Percentiles rank a stretch among this genome's conserved stretches.
phyloP scores from a whole-genome alignment of 305 asterid genomes.

The Lippia alba region DNA sequence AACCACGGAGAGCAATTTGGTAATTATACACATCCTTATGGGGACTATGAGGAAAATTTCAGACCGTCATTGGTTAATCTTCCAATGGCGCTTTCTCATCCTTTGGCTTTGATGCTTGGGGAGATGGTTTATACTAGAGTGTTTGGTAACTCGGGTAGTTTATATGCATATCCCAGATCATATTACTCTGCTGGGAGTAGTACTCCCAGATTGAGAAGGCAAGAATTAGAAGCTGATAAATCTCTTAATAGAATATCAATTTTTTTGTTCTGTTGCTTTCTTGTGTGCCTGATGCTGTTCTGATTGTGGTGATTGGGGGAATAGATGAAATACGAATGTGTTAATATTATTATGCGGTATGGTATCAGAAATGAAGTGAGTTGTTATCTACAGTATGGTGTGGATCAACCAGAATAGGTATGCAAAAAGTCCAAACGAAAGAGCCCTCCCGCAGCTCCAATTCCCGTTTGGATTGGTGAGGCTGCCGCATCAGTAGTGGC shows the following conservation, averaged over 20 bases:
- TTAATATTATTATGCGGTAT: neutral
- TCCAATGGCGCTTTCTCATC: slow-evolving; percentile 25
- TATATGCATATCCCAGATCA: slow-evolving; percentile 50
- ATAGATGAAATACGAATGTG: neutral
- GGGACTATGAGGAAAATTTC: slow-evolving; percentile 11
- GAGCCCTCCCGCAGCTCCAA: too few relatives aligned
- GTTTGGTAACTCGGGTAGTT: slow-evolving; percentile 52
- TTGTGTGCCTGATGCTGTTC: slow-evolving; percentile 57
- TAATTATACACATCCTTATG: neutral
- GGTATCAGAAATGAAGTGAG: neutral
- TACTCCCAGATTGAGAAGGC: slow-evolving; percentile 56
- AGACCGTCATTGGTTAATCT: slow-evolving; percentile 20
- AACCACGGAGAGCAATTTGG: slow-evolving; percentile 26
- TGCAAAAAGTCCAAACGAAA: too few relatives aligned
- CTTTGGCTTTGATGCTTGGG: slow-evolving; percentile 52
- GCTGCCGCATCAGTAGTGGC: too few relatives aligned
- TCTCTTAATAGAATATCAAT: slow-evolving; percentile 53
- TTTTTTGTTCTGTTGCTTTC: slow-evolving; percentile 52
- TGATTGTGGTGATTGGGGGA: slow-evolving; percentile 12
- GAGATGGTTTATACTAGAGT: slow-evolving; percentile 66
- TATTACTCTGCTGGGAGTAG: slow-evolving; percentile 45
- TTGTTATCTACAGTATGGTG: too few relatives aligned
- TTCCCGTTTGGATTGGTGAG: too few relatives aligned
- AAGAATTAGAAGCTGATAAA: slow-evolving; percentile 46
- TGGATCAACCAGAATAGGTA: too few relatives aligned